These are phyloP conservation scores for Neurospora sublineolata DNA, from an alignment of 495 filamentous ascomycete genomes.

Conservation along the genomic window DNA sequence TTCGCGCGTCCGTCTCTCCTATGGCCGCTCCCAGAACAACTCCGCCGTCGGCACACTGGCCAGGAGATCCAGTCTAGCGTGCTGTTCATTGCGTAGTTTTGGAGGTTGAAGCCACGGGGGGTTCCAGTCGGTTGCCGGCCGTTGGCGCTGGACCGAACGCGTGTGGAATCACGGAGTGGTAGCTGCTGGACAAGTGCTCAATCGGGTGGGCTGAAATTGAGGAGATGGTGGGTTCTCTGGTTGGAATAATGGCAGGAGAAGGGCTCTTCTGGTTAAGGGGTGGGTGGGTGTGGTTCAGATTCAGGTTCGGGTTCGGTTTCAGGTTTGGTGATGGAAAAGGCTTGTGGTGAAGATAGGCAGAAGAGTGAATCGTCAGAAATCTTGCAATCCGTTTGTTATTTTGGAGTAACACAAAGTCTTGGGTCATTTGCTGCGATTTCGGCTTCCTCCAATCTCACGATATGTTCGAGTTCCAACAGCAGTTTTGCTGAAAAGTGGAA, in stretches of 20 bases:
- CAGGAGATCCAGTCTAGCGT: slow-evolving; percentile 32
- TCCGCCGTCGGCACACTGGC: not conserved
- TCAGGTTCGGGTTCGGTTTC: not conserved
- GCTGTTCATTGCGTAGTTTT: slow-evolving; percentile 43
- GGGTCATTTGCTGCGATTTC: not conserved
- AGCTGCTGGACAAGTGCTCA: not conserved
- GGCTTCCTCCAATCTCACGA: not conserved
- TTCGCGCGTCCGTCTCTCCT: not conserved
- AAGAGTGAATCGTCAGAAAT: not conserved
- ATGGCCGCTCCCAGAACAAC: not conserved
- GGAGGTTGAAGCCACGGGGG: slow-evolving; percentile 79
- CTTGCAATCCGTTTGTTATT: not conserved
- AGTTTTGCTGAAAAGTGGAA: not conserved
- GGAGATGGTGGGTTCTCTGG: not conserved
- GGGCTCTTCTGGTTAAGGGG: not conserved
- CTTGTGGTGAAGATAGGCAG: not conserved
- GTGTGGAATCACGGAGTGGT: not conserved
- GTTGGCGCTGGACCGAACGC: slow-evolving; percentile 20
- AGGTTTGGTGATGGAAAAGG: not conserved
- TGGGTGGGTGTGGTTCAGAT: not conserved
- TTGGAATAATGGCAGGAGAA: not conserved
- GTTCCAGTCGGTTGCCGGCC: slow-evolving; percentile 65
- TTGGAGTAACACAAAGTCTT: not conserved
- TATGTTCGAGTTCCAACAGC: not conserved
- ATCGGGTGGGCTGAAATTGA: not conserved